phyloP scores from a whole-genome alignment of 2,329 filamentous ascomycete species.

The Calonectria crousiana region DNA sequence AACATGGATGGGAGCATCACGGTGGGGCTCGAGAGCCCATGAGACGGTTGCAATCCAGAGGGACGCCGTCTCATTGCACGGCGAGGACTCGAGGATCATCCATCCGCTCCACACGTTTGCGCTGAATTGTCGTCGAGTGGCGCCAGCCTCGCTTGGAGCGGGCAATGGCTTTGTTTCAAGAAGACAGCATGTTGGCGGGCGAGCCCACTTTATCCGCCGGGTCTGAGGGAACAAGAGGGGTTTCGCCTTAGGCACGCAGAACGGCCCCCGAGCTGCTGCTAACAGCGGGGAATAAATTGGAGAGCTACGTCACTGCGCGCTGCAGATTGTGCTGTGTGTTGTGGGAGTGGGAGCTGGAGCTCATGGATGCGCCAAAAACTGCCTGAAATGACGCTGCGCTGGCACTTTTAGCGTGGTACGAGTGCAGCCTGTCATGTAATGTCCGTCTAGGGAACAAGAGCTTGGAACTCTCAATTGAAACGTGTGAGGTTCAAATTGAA shows the following conservation, averaged over 20 bases:
- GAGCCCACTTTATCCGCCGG: slow-evolving; percentile 9
- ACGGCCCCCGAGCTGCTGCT: not conserved
- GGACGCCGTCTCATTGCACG: slow-evolving; percentile 4
- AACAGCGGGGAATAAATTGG: slow-evolving; percentile 14
- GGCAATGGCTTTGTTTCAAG: slow-evolving; percentile 7
- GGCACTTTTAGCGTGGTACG: not conserved
- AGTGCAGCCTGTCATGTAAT: not conserved
- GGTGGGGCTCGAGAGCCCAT: slow-evolving; percentile 17
- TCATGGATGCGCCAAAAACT: slow-evolving; percentile 7
- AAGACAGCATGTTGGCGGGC: not conserved
- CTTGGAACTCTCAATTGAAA: not conserved
- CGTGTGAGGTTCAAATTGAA: not conserved
- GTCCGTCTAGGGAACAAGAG: not conserved
- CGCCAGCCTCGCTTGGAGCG: slow-evolving; percentile 16
- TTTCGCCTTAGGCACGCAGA: slow-evolving; percentile 3
- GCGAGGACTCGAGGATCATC: slow-evolving; percentile 4
- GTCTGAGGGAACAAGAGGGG: slow-evolving; percentile 14
- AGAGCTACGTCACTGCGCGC: slow-evolving; percentile 10
- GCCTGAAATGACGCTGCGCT: not conserved
- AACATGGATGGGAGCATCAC: slow-evolving; percentile 9
- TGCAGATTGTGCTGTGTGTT: not conserved
- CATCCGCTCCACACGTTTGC: slow-evolving; percentile 14
- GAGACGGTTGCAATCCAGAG: not conserved
- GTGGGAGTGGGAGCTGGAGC: not conserved
- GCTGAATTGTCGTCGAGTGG: not conserved